Base-by-base conservation (phyloP, 2,329 filamentous ascomycete genomes). In the Diatrype stigma region DNA sequence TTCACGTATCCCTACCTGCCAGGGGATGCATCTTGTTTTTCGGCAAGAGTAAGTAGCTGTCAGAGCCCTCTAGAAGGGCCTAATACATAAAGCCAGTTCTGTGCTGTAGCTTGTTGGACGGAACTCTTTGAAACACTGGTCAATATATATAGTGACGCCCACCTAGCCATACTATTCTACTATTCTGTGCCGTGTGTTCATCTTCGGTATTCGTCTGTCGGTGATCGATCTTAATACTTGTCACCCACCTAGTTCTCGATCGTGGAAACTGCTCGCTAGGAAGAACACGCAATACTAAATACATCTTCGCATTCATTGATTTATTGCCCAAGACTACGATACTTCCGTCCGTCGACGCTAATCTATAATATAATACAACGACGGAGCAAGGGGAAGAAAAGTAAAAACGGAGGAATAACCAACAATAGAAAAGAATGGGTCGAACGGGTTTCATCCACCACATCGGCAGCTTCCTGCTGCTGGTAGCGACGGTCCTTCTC, bases 401-500 rank as follows among this genome's bases (percentile, higher is more conserved):
- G 34, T 6, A 37, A 37, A 14, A 37, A 12, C 4, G 14, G 23
- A 49, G 40, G 40, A 46, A 22, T n/a, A 46, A 44, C 11, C 21
- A 21, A 44, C 22, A 28, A 10, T n/a, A 23, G 5, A 12, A 50
- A 58, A 63, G 56, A 30, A 66, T 66, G 64, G 47, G 54, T 50
- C 59, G 56, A 48, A 67, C 63, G 42, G 63, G 65, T 51, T 66
- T 68, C 54, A 59, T 73, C 52, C 71, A 72, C 56, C 70, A 73
- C 50, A 55, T 76, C 47, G 74, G 74, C 52, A 70, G 72, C 17
- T 70, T 73, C 57, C 64, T 77, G 42, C 66, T 77, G 53, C 69
- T 78, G 50, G 63, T 67, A 38, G 66, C 73, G 37, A 64, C 68
- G n/a, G 66, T 76, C 48, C 68, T 78, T 32, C 69, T 78, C 35